Evolutionary conservation across 208 protist species (phyloP).

Genomic region (Acanthamoeba healyi): DNA sequence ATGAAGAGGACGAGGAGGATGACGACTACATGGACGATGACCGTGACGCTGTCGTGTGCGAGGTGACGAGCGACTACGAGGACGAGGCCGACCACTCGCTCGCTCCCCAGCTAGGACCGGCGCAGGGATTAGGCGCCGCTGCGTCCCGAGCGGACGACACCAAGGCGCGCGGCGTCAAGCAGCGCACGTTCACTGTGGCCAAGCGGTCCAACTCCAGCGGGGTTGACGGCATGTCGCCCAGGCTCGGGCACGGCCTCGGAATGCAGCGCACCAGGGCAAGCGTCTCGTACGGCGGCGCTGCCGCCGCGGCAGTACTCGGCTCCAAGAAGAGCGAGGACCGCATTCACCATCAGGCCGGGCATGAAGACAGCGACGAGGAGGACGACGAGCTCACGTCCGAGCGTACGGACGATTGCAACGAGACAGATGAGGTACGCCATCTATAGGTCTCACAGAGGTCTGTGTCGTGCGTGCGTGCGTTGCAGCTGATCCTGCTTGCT

Average conservation of each 20-base stretch:
- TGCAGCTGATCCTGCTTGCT: not conserved
- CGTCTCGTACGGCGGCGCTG: not conserved
- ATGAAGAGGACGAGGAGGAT: not conserved
- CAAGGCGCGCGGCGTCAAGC: not conserved
- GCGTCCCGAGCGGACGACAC: not conserved
- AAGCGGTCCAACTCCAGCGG: not conserved
- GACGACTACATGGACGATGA: not conserved
- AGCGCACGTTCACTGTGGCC: not conserved
- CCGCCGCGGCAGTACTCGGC: not conserved
- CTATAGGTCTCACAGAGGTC: not conserved
- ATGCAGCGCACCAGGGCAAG: slow-evolving; percentile 9
- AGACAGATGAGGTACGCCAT: not conserved
- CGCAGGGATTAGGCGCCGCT: too few relatives aligned
- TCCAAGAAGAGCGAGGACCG: not conserved
- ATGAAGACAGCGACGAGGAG: not conserved
- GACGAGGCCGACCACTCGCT: not conserved
- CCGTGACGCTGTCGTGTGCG: not conserved
- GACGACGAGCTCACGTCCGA: not conserved
- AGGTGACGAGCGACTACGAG: not conserved
- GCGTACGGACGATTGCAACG: not conserved
- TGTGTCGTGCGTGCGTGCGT: not conserved
- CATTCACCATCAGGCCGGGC: not conserved
- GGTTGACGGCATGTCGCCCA: not conserved
- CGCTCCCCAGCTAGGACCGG: too few relatives aligned
- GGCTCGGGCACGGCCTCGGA: not conserved